These are phyloP conservation scores for Starmerella gropengiesseri DNA, from an alignment of 805 yeast species.

Conservation along the genomic window DNA sequence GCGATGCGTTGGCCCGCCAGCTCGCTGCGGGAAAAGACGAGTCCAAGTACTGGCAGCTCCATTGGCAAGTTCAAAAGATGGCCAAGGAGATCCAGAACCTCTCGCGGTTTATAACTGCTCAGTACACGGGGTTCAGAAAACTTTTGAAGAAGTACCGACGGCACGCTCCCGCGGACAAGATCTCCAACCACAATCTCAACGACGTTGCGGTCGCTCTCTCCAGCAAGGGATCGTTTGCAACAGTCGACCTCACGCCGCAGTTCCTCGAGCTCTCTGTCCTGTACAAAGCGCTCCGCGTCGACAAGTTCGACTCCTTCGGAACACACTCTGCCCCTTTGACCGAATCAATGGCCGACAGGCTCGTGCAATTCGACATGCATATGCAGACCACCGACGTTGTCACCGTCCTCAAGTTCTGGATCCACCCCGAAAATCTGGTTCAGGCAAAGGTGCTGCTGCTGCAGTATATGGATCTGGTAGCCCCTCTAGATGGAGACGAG, in stretches of 20 bases:
- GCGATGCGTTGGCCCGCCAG: constrained; percentile 30
- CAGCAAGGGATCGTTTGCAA: constrained; percentile 47
- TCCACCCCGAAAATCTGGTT: constrained; percentile 49
- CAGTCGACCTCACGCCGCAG: constrained; percentile 48
- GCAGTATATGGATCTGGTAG: constrained; percentile 26
- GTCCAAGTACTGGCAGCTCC: constrained; percentile 20
- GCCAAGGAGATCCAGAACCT: constrained; percentile 50
- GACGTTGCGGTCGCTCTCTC: constrained; percentile 29
- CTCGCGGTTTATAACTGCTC: constrained; percentile 60
- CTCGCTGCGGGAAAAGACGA: constrained; percentile 11
- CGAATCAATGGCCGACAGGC: background rate
- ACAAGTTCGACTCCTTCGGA: constrained; percentile 16
- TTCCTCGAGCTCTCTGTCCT: constrained; percentile 50
- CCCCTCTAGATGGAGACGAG: constrained; percentile 13
- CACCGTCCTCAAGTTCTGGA: constrained; percentile 37
- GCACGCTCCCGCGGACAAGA: constrained; percentile 33
- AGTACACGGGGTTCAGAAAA: constrained; percentile 60
- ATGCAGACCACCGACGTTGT: constrained; percentile 30
- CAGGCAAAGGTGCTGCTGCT: constrained; percentile 42
- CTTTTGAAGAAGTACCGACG: constrained; percentile 57
- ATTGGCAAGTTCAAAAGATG: constrained; percentile 34
- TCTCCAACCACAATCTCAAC: constrained; percentile 19
- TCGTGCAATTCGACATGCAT: constrained; percentile 28
- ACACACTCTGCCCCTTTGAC: background rate
- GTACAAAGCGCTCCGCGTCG: constrained; percentile 39